Percentiles rank a stretch among this genome's conserved stretches.
Conservation (phyloP, 2,329 filamentous ascomycete species). For the Scedosporium aurantiacum region DNA sequence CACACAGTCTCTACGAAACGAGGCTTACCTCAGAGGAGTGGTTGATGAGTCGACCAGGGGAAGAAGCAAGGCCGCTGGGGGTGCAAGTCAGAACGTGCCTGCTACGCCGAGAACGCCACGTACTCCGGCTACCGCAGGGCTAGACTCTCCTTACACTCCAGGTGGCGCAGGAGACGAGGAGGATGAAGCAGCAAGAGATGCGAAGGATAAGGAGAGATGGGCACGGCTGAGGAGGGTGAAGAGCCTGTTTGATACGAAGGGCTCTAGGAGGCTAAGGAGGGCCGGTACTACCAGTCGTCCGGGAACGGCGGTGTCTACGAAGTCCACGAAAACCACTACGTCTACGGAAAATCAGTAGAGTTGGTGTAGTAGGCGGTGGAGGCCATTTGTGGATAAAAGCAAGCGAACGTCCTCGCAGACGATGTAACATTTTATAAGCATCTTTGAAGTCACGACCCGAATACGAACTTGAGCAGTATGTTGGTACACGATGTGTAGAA, state of each 20-base stretch:
- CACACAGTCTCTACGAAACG: conserved; percentile 44
- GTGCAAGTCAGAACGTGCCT: neutral
- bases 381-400: neutral
- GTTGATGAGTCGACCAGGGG: conserved; percentile 3
- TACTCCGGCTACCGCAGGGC: neutral
- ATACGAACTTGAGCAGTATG: too few relatives aligned
- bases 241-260: conserved; percentile 59
- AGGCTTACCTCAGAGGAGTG: conserved; percentile 36
- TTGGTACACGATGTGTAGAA: too few relatives aligned
- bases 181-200: conserved; percentile 34
- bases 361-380: neutral
- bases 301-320: conserved; percentile 8
- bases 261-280: conserved; percentile 38
- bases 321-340: neutral
- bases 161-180: conserved; percentile 28
- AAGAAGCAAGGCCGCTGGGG: conserved; percentile 2
- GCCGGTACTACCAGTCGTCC: conserved; percentile 15
- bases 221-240: conserved; percentile 60
- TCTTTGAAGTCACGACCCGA: too few relatives aligned
- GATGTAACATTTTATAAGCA: too few relatives aligned
- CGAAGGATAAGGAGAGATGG: conserved; percentile 64
- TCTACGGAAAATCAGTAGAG: neutral
- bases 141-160: conserved; percentile 11
- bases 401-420: too few relatives aligned
- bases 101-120: neutral